A percentile compares a stretch with the other conserved stretches of the same genome.
Evolutionary conservation across 2,329 filamentous ascomycete species (phyloP).

Genomic region (Pezicula carpinea): DNA sequence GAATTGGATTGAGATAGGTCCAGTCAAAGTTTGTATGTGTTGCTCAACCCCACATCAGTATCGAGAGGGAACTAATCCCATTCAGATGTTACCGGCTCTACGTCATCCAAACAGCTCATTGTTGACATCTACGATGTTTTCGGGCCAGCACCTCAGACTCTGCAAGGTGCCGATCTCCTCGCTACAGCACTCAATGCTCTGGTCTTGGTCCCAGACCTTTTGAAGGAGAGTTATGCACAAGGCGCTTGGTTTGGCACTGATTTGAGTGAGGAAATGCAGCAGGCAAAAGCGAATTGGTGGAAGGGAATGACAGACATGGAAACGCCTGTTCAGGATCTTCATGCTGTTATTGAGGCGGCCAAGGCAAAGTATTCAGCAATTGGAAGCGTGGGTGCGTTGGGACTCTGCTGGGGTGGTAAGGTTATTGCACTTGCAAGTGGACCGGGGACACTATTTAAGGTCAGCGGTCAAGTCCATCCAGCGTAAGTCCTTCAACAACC

Average conservation of each 20-base stretch:
- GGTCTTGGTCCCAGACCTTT: slow-evolving; percentile 89
- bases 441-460: slow-evolving; percentile 15
- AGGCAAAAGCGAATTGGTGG: slow-evolving; percentile 17
- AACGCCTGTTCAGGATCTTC: not conserved
- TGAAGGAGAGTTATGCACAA: slow-evolving; percentile 54
- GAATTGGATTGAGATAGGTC: slow-evolving; percentile 11
- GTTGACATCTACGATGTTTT: slow-evolving; percentile 60
- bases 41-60: not conserved
- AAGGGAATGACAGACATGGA: slow-evolving; percentile 6
- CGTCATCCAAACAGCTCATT: slow-evolving; percentile 48
- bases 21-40: slow-evolving; percentile 13
- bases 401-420: slow-evolving; percentile 27
- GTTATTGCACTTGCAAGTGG: slow-evolving; percentile 16
- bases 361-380: slow-evolving; percentile 47
- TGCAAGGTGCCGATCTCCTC: slow-evolving; percentile 65
- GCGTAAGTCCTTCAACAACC: slow-evolving; percentile 6
- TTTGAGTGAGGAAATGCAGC: slow-evolving; percentile 53
- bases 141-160: slow-evolving; percentile 62
- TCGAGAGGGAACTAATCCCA: not conserved
- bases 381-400: slow-evolving; percentile 33
- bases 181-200: slow-evolving; percentile 46
- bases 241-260: slow-evolving; percentile 39
- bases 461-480: slow-evolving; percentile 23
- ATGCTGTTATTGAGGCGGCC: slow-evolving; percentile 26
- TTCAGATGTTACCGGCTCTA: slow-evolving; percentile 38